These are phyloP conservation scores for Fusarium setosum DNA, from an alignment of 2,329 filamentous ascomycete genomes.

Conservation along the genomic window DNA sequence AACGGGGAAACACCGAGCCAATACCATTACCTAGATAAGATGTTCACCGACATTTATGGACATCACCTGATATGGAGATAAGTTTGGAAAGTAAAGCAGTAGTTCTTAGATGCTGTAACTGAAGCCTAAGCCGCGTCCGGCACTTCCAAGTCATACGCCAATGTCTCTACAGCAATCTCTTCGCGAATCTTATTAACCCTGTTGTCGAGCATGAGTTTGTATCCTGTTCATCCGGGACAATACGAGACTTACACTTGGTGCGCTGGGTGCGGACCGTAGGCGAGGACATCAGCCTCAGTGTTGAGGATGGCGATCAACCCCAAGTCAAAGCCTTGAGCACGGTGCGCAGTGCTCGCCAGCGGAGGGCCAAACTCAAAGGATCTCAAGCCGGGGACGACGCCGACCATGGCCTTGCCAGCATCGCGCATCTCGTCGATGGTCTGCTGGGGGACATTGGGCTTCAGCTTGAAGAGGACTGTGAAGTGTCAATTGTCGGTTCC, in stretches of 20 bases:
- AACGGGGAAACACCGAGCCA: too few relatives aligned
- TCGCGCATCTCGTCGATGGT: slow-evolving; percentile 3
- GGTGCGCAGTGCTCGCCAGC: not conserved
- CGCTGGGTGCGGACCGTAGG: not conserved
- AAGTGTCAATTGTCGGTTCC: not conserved
- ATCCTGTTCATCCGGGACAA: not conserved
- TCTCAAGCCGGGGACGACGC: not conserved
- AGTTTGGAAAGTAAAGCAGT: too few relatives aligned
- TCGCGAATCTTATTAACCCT: not conserved
- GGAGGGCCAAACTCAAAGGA: not conserved
- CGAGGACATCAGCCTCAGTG: not conserved
- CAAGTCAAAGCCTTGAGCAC: not conserved
- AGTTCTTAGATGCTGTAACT: too few relatives aligned
- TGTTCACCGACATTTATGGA: too few relatives aligned
- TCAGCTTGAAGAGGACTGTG: slow-evolving; percentile 1
- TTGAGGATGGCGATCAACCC: not conserved
- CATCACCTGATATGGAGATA: too few relatives aligned
- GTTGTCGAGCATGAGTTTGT: too few relatives aligned
- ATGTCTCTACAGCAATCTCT: not conserved
- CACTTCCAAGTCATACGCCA: not conserved
- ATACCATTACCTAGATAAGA: too few relatives aligned
- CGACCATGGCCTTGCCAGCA: not conserved
- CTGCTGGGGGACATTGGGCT: slow-evolving; percentile 1
- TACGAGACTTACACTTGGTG: not conserved
- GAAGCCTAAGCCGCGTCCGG: not conserved